phyloP scores from a whole-genome alignment of 2,329 filamentous ascomycete genomes.

The Trichoderma semiorbis region DNA sequence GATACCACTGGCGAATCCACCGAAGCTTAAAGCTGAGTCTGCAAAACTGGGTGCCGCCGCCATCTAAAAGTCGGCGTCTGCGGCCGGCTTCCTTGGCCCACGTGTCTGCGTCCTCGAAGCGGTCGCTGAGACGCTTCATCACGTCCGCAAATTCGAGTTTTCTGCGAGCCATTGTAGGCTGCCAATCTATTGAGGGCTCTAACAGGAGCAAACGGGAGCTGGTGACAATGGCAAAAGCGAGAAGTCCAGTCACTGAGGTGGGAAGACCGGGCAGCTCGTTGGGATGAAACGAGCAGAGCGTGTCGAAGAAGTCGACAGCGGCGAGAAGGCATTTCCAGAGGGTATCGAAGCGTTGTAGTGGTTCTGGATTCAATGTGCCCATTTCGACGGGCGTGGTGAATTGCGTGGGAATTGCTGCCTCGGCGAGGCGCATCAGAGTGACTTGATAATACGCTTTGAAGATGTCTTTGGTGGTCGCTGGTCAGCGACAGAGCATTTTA shows the following conservation, averaged over 20 bases:
- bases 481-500: neutral
- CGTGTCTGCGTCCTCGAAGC: constrained; percentile 32
- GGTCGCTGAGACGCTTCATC: constrained; percentile 28
- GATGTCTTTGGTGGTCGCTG: constrained; percentile 25
- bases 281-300: constrained; percentile 27
- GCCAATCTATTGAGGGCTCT: constrained; percentile 36
- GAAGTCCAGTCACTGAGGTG: constrained; percentile 27
- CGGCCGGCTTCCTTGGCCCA: constrained; percentile 25
- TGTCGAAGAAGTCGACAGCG: constrained; percentile 26
- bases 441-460: constrained; percentile 35
- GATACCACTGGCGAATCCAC: constrained; percentile 42
- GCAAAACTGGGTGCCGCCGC: constrained; percentile 30
- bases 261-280: constrained; percentile 30
- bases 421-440: constrained; percentile 36
- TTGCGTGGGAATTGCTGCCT: constrained; percentile 34
- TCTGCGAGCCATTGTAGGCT: constrained; percentile 30
- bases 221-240: constrained; percentile 36
- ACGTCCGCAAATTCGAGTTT: constrained; percentile 33
- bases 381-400: constrained; percentile 19
- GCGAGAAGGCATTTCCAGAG: constrained; percentile 38
- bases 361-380: constrained; percentile 16
- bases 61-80: constrained; percentile 28
- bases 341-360: constrained; percentile 32
- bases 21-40: constrained; percentile 36
- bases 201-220: constrained; percentile 35